Conservation (phyloP, 129 eudicot species). For the Mikania micrantha region DNA sequence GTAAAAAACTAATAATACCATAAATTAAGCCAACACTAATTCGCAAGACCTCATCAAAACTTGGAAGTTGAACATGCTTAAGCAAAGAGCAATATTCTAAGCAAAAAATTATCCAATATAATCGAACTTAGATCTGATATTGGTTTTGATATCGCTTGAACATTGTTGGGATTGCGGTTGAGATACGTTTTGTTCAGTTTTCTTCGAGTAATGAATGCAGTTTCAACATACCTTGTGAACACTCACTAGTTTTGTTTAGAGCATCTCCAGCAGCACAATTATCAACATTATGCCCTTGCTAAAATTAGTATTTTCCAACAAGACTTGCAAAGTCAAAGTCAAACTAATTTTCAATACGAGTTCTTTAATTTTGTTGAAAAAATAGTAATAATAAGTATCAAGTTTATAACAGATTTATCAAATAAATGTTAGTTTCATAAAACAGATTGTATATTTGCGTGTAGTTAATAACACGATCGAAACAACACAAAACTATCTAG, state of each 20-base stretch:
- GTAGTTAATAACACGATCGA: background rate
- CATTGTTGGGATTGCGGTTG: conserved; percentile 30
- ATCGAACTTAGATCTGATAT: background rate
- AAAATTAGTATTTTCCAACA: background rate
- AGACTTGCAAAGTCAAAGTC: background rate
- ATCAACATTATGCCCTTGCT: background rate
- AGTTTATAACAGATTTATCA: background rate
- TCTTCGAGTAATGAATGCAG: conserved; percentile 47
- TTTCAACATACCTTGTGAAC: conserved; percentile 96
- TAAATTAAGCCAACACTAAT: background rate
- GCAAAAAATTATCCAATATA: background rate
- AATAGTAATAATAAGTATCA: background rate
- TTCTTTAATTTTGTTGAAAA: background rate
- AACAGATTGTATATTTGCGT: no score
- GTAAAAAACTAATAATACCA: background rate
- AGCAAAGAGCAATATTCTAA: background rate
- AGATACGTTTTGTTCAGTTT: conserved; percentile 29
- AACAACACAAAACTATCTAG: background rate
- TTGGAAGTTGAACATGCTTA: background rate
- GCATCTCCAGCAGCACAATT: conserved; percentile 51
- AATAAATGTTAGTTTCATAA: no score
- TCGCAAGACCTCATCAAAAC: background rate
- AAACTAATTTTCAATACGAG: background rate
- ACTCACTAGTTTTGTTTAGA: conserved; percentile 89
- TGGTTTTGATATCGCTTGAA: no score